Evolutionary conservation across 2,329 filamentous ascomycete genomes (phyloP).

Genomic region (Botrytis pseudocinerea): DNA sequence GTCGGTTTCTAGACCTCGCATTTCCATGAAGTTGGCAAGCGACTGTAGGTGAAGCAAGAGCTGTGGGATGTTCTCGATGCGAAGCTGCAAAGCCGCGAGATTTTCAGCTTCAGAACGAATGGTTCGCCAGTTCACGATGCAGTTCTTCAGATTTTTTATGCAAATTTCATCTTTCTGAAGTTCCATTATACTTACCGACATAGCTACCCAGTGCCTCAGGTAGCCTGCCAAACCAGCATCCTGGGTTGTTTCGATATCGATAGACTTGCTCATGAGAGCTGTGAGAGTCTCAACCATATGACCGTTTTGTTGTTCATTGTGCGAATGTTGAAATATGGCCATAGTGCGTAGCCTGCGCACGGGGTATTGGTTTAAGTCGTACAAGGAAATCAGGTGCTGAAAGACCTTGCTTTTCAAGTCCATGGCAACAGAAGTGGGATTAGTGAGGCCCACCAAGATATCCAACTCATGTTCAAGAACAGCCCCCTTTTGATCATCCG

Average conservation of each 20-base stretch:
- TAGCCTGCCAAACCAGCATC: slow-evolving; percentile 36
- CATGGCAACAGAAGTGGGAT: slow-evolving; percentile 21
- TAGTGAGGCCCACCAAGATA: slow-evolving; percentile 40
- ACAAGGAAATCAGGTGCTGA: slow-evolving; percentile 34
- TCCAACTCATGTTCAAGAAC: slow-evolving; percentile 62
- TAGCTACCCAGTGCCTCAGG: slow-evolving; percentile 33
- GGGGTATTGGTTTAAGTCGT: slow-evolving; percentile 36
- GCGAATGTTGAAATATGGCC: slow-evolving; percentile 30
- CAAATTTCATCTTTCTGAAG: slow-evolving; percentile 35
- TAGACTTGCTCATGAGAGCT: slow-evolving; percentile 4
- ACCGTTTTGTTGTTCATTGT: slow-evolving; percentile 5
- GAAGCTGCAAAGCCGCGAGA: slow-evolving; percentile 44
- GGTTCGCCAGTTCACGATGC: slow-evolving; percentile 38
- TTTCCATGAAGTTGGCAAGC: slow-evolving; percentile 56
- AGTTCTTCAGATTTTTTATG: slow-evolving; percentile 32
- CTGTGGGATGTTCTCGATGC: slow-evolving; percentile 52
- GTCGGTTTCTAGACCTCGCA: slow-evolving; percentile 54
- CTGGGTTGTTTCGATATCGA: slow-evolving; percentile 29
- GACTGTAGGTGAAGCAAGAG: slow-evolving; percentile 54
- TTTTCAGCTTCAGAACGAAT: slow-evolving; percentile 49
- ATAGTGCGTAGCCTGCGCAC: slow-evolving; percentile 39
- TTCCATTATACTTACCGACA: slow-evolving; percentile 34
- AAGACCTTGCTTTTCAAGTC: slow-evolving; percentile 33
- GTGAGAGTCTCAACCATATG: slow-evolving; percentile 30
- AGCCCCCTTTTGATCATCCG: slow-evolving; percentile 55